Percentiles rank a stretch among this genome's conserved stretches.
phyloP scores from a whole-genome alignment of 1,139 yeast species.

The Insectozyma bohioensis region DNA sequence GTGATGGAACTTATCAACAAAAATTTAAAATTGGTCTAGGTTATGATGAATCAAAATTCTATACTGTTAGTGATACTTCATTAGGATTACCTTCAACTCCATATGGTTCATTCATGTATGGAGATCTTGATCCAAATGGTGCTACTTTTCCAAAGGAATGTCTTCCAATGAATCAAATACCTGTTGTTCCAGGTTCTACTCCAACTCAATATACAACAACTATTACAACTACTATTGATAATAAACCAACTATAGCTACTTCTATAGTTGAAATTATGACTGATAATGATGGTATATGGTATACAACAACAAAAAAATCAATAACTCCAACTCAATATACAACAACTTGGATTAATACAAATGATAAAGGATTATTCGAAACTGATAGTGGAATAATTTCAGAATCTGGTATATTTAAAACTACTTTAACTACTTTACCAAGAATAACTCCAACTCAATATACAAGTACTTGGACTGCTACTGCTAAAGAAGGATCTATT shows the following conservation, averaged over 20 bases:
- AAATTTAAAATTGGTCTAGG: slow-evolving; percentile 24
- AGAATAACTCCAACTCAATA: slow-evolving; percentile 12
- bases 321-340: background rate
- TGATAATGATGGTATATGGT: too few relatives aligned
- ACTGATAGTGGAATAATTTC: slow-evolving; percentile 17
- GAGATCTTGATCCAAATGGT: too few relatives aligned
- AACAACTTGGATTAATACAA: background rate
- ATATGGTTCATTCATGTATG: too few relatives aligned
- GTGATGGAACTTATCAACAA: slow-evolving; percentile 12
- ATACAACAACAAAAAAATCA: too few relatives aligned
- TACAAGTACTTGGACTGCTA: slow-evolving; percentile 15
- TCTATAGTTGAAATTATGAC: too few relatives aligned
- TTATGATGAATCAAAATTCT: slow-evolving; percentile 14
- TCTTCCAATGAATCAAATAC: too few relatives aligned
- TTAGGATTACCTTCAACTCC: slow-evolving; percentile 11
- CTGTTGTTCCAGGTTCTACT: background rate
- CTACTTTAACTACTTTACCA: slow-evolving; percentile 4
- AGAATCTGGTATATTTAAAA: slow-evolving; percentile 1
- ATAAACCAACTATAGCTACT: background rate
- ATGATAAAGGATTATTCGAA: slow-evolving; percentile 17
- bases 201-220: too few relatives aligned
- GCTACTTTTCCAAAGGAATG: too few relatives aligned
- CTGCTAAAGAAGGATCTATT: slow-evolving; percentile 18
- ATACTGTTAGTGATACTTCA: slow-evolving; percentile 16
- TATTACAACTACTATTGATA: background rate